These are phyloP conservation scores for Liriodendron chinense DNA, from an alignment of 164 flowering plant genomes.

Conservation along the genomic window DNA sequence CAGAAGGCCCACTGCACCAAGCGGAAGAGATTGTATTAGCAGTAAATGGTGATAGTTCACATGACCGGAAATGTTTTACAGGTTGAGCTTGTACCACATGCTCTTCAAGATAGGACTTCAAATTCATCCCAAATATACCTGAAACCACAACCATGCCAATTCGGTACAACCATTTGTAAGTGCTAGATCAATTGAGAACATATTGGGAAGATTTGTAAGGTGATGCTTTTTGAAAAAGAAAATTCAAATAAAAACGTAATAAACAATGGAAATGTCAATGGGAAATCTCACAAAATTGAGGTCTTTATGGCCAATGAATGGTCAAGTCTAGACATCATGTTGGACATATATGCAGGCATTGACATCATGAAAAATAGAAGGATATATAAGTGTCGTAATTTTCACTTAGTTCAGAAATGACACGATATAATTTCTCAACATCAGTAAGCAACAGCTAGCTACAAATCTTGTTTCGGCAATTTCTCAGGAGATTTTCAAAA, in stretches of 20 bases:
- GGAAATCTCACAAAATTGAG: neutral
- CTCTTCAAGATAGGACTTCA: constrained; percentile 93
- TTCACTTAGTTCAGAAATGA: too few species aligned
- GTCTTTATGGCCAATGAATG: neutral
- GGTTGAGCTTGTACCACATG: constrained; percentile 54
- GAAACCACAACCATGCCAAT: constrained; percentile 17
- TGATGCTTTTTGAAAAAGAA: neutral
- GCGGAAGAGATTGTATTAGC: neutral
- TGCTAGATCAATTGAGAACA: neutral
- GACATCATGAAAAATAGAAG: neutral
- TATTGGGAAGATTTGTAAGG: neutral
- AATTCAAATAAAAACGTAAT: neutral
- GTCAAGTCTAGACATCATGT: neutral
- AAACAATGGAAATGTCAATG: constrained; percentile 4
- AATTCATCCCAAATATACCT: constrained; percentile 99
- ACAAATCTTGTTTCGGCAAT: too few species aligned
- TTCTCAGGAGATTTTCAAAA: too few species aligned
- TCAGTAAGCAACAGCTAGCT: too few species aligned
- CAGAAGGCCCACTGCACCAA: constrained; percentile 87
- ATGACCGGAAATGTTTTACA: neutral
- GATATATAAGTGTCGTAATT: neutral
- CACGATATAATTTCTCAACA: too few species aligned
- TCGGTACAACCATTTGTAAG: neutral
- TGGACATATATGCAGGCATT: neutral
- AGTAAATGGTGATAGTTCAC: neutral